These are phyloP conservation scores for Helianthus tuberosus DNA, from an alignment of 129 eudicot genomes.

Conservation along the genomic window DNA sequence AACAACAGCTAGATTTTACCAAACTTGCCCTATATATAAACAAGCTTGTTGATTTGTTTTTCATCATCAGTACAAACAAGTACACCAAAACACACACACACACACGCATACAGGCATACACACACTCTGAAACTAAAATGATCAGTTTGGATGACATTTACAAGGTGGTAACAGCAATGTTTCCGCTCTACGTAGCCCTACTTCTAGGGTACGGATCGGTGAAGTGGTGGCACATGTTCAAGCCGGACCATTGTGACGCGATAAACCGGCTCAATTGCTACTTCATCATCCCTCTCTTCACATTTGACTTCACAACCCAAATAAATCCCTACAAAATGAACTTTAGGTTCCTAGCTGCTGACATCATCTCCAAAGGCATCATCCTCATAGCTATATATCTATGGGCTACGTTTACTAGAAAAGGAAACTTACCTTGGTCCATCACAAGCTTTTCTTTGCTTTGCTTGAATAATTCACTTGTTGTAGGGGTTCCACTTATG, in stretches of 20 bases:
- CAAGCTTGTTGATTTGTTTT: not conserved
- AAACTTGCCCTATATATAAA: constrained; percentile 13
- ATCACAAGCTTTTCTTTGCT: constrained; percentile 58
- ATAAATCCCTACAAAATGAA: constrained; percentile 58
- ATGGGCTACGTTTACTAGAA: constrained; percentile 53
- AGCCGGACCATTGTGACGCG: constrained; percentile 62
- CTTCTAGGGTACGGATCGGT: constrained; percentile 56
- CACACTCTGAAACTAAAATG: constrained; percentile 29
- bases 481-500: constrained; percentile 65
- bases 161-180: constrained; percentile 57
- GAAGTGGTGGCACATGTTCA: constrained; percentile 70
- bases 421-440: constrained; percentile 55
- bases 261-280: constrained; percentile 58
- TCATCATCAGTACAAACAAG: not conserved
- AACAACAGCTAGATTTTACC: not conserved
- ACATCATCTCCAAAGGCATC: constrained; percentile 43
- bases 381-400: constrained; percentile 33
- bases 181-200: constrained; percentile 59
- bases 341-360: constrained; percentile 47
- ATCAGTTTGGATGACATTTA: constrained; percentile 58
- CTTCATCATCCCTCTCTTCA: constrained; percentile 61
- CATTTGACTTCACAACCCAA: constrained; percentile 52
- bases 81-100: not conserved
- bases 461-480: constrained; percentile 50
- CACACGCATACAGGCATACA: not conserved